Conservation (phyloP, 2,329 filamentous ascomycete genomes). For the Balansia obtecta region DNA sequence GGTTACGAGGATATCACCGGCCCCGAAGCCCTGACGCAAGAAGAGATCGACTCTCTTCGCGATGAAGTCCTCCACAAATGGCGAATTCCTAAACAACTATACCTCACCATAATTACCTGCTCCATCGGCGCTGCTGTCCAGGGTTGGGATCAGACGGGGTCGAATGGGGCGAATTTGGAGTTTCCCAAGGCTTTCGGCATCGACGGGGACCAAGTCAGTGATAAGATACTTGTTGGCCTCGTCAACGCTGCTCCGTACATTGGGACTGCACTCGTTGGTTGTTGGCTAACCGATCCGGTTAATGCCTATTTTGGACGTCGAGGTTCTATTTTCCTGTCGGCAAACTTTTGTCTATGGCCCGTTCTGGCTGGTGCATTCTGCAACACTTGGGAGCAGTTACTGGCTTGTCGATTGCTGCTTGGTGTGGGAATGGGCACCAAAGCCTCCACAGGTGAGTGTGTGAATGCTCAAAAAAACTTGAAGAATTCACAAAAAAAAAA, state of each 20-base stretch:
- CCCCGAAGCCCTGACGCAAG: conserved; percentile 43
- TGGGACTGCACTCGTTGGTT: conserved; percentile 37
- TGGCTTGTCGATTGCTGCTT: conserved; percentile 58
- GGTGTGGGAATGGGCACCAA: conserved; percentile 71
- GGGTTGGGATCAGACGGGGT: conserved; percentile 56
- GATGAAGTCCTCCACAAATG: conserved; percentile 57
- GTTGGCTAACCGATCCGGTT: conserved; percentile 56
- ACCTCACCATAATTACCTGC: conserved; percentile 54
- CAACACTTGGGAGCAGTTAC: conserved; percentile 58
- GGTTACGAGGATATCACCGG: conserved; percentile 47
- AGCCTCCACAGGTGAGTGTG: conserved; percentile 39
- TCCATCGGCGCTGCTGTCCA: conserved; percentile 60
- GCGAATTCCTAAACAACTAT: conserved; percentile 48
- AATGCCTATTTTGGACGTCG: conserved; percentile 31
- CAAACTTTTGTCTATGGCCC: conserved; percentile 57
- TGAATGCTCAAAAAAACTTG: not conserved
- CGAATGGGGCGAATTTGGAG: conserved; percentile 50
- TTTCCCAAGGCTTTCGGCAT: conserved; percentile 42
- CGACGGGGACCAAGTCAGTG: conserved; percentile 18
- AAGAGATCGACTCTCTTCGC: conserved; percentile 45
- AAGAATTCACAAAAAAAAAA: too few species aligned
- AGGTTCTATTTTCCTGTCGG: conserved; percentile 57
- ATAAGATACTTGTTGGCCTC: conserved; percentile 47
- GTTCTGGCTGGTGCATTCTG: conserved; percentile 61
- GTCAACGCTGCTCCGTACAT: conserved; percentile 49